phyloP scores from a whole-genome alignment of 441 rosid species.

The Euphorbia schlechtendalii region DNA sequence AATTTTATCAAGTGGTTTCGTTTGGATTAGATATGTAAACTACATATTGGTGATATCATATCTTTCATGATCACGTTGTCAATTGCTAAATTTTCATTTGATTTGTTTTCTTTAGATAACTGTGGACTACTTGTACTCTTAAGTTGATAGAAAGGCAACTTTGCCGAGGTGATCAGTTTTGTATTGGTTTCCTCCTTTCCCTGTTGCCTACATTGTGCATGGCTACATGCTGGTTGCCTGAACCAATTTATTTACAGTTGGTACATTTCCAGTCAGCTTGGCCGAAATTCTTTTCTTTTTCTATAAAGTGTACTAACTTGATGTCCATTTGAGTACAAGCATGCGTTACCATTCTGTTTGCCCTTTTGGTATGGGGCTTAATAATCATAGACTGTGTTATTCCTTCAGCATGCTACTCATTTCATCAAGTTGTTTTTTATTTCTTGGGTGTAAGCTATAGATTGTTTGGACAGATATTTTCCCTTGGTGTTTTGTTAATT shows the following conservation, averaged over 20 bases:
- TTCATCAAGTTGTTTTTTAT: neutral
- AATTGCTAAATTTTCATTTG: neutral
- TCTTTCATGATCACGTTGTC: neutral
- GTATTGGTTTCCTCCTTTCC: slow-evolving; percentile 22
- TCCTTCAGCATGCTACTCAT: neutral
- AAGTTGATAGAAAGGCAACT: slow-evolving; percentile 18
- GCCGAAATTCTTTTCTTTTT: neutral
- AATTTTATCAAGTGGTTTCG: neutral
- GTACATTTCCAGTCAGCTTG: neutral
- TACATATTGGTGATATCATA: too few species aligned
- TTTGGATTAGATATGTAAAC: too few species aligned
- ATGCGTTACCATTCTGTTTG: neutral
- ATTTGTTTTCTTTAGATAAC: neutral
- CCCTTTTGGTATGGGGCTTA: neutral
- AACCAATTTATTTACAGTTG: neutral
- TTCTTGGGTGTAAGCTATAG: neutral
- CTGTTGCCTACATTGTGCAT: slow-evolving; percentile 18
- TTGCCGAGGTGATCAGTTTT: slow-evolving; percentile 19
- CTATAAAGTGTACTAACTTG: neutral
- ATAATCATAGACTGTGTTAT: neutral
- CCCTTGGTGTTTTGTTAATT: neutral
- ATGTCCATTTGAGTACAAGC: neutral
- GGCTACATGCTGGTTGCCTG: slow-evolving; percentile 5
- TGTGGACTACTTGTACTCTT: neutral
- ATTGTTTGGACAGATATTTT: neutral